Evolutionary conservation across 2,329 filamentous ascomycete species (phyloP).

Genomic region (Colletotrichum sp.): DNA sequence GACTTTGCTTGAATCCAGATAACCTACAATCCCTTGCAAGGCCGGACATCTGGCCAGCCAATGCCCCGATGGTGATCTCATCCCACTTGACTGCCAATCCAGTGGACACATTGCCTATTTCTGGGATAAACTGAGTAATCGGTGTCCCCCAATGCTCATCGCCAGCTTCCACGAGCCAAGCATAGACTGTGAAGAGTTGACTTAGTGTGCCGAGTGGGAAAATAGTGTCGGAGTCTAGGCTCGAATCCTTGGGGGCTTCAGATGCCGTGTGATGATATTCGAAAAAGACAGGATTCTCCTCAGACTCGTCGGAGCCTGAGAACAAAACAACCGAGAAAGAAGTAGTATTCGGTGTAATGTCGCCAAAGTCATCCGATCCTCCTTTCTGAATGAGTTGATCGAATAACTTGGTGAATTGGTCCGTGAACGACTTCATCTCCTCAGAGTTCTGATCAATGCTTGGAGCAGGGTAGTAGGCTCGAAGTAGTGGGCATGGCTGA

Average conservation of each 20-base stretch:
- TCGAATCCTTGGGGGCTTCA: not conserved
- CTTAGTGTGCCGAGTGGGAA: conserved; percentile 33
- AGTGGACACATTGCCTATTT: conserved; percentile 13
- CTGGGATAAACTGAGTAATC: conserved; percentile 32
- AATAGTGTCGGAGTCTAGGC: conserved; percentile 25
- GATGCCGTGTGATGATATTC: conserved; percentile 28
- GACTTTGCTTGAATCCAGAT: not conserved
- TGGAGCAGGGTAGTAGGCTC: conserved; percentile 23
- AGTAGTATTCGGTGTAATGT: conserved; percentile 28
- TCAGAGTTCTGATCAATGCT: conserved; percentile 13
- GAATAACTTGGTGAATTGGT: conserved; percentile 24
- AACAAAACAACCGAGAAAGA: conserved; percentile 32
- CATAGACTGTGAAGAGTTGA: conserved; percentile 36
- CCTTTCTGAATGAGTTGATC: conserved; percentile 23
- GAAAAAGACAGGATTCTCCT: conserved; percentile 22
- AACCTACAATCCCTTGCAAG: conserved; percentile 24
- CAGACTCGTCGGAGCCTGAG: not conserved
- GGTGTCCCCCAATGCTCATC: conserved; percentile 28
- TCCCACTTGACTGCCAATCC: conserved; percentile 22
- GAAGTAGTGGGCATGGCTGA: conserved; percentile 23
- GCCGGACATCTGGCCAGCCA: conserved; percentile 28
- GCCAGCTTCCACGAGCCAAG: conserved; percentile 33
- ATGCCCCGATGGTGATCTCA: conserved; percentile 24
- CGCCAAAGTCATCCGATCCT: conserved; percentile 25
- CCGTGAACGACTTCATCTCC: conserved; percentile 1